Conservation (phyloP, 345 rosid species). For the Sisymbrium irio region DNA sequence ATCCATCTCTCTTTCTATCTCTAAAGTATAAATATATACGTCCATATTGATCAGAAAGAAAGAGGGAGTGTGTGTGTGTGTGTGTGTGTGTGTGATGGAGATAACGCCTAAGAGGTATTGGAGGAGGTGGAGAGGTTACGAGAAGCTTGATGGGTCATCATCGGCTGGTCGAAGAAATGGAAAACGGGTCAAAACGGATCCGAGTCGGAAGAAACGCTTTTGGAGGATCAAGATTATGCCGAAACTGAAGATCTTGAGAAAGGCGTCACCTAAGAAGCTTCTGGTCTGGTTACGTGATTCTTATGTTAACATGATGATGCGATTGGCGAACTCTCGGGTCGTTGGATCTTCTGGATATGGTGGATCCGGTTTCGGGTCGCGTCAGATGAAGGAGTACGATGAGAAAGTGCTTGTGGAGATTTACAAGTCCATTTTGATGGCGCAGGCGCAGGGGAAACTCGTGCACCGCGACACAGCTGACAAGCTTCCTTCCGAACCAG, state of each 20-base stretch:
- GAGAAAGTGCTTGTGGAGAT: slow-evolving; percentile 60
- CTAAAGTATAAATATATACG: background rate
- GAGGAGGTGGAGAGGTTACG: slow-evolving; percentile 49
- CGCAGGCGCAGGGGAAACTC: slow-evolving; percentile 49
- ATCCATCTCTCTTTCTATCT: background rate
- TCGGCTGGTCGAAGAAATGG: background rate
- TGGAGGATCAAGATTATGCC: slow-evolving; percentile 60
- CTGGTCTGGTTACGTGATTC: slow-evolving; percentile 62
- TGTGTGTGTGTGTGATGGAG: slow-evolving; percentile 12
- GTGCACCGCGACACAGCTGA: slow-evolving; percentile 41
- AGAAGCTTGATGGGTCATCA: slow-evolving; percentile 40
- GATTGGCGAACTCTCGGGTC: slow-evolving; percentile 48
- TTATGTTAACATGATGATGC: slow-evolving; percentile 67
- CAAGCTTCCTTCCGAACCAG: slow-evolving; percentile 24
- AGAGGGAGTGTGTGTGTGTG: background rate
- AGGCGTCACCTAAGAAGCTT: slow-evolving; percentile 47
- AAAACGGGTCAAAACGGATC: slow-evolving; percentile 25
- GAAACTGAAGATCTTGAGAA: slow-evolving; percentile 35
- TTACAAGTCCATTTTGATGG: slow-evolving; percentile 60
- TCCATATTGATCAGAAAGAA: background rate
- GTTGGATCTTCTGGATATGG: slow-evolving; percentile 33
- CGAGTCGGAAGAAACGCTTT: slow-evolving; percentile 35
- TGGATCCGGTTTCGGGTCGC: slow-evolving; percentile 38
- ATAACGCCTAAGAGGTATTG: slow-evolving; percentile 41
- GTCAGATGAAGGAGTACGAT: slow-evolving; percentile 44